A percentile compares a stretch with the other conserved stretches of the same genome.
phyloP scores from a whole-genome alignment of 2,329 filamentous ascomycete genomes.

The Fusarium nygamai region DNA sequence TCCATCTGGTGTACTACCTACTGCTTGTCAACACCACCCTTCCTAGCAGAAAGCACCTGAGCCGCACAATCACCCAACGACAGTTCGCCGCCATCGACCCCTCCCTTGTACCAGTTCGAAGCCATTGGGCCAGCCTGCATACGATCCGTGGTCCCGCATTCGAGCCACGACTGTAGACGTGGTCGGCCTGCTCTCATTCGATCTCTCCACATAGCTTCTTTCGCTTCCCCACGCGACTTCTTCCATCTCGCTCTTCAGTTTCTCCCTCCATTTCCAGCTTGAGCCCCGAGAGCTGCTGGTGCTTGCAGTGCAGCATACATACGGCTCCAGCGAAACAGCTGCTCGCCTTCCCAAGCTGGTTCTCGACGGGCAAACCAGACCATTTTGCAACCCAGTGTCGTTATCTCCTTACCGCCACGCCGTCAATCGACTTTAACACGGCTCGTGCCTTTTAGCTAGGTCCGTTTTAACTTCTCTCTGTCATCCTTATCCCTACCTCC shows the following conservation, averaged over 20 bases:
- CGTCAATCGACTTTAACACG: constrained; percentile 35
- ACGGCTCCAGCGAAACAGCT: constrained; percentile 47
- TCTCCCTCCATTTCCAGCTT: constrained; percentile 45
- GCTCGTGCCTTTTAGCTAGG: constrained; percentile 41
- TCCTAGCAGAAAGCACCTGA: constrained; percentile 39
- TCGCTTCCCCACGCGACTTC: constrained; percentile 49
- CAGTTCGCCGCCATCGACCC: constrained; percentile 42
- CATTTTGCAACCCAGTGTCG: constrained; percentile 42
- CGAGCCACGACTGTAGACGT: constrained; percentile 53
- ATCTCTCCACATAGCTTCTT: constrained; percentile 47
- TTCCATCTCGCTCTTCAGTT: constrained; percentile 47
- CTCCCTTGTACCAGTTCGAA: constrained; percentile 45
- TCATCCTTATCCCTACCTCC: constrained; percentile 28
- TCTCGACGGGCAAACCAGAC: constrained; percentile 41
- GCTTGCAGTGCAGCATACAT: constrained; percentile 49
- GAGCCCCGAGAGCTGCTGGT: constrained; percentile 45
- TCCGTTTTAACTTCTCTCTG: constrained; percentile 43
- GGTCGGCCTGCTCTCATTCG: constrained; percentile 48
- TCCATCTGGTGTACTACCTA: constrained; percentile 35
- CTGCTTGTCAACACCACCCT: constrained; percentile 43
- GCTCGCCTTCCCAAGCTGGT: constrained; percentile 38
- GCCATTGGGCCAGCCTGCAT: constrained; percentile 52
- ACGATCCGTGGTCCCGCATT: constrained; percentile 50
- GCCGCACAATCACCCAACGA: constrained; percentile 43
- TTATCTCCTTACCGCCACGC: constrained; percentile 45